Conservation (phyloP, 768 basidiomycete genomes). For the Podaxis mareebaensis region DNA sequence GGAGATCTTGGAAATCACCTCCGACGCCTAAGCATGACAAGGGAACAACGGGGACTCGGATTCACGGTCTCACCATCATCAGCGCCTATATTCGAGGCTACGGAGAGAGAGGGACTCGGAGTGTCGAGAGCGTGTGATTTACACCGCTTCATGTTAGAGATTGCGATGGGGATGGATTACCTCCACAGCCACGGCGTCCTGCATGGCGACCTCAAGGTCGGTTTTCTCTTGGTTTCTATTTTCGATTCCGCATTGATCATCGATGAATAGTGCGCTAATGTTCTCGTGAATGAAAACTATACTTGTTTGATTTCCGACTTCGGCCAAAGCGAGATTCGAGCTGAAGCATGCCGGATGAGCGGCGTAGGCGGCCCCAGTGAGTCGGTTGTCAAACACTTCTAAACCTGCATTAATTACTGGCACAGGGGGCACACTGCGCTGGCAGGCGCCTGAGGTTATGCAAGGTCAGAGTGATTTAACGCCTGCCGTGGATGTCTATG, state of each 20-base stretch:
- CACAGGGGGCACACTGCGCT: slow-evolving; percentile 64
- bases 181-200: slow-evolving; percentile 67
- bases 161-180: slow-evolving; percentile 85
- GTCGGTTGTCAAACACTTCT: slow-evolving; percentile 22
- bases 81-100: background rate
- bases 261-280: slow-evolving; percentile 61
- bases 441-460: slow-evolving; percentile 74
- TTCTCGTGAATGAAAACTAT: slow-evolving; percentile 68
- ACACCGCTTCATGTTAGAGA: slow-evolving; percentile 68
- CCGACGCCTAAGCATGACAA: slow-evolving; percentile 8
- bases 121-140: slow-evolving; percentile 39
- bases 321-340: slow-evolving; percentile 80
- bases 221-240: slow-evolving; percentile 14
- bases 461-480: slow-evolving; percentile 48
- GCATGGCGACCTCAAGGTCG: slow-evolving; percentile 80
- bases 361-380: slow-evolving; percentile 47
- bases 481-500: slow-evolving; percentile 64
- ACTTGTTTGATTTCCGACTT: slow-evolving; percentile 82
- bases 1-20: slow-evolving; percentile 66
- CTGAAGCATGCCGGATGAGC: slow-evolving; percentile 65
- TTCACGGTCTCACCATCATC: slow-evolving; percentile 12
- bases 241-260: background rate
- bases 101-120: slow-evolving; percentile 4
- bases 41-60: slow-evolving; percentile 20
- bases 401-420: background rate